Base-by-base conservation (phyloP, 202 grass and related monocot genomes). In the Elaeis oleifera region DNA sequence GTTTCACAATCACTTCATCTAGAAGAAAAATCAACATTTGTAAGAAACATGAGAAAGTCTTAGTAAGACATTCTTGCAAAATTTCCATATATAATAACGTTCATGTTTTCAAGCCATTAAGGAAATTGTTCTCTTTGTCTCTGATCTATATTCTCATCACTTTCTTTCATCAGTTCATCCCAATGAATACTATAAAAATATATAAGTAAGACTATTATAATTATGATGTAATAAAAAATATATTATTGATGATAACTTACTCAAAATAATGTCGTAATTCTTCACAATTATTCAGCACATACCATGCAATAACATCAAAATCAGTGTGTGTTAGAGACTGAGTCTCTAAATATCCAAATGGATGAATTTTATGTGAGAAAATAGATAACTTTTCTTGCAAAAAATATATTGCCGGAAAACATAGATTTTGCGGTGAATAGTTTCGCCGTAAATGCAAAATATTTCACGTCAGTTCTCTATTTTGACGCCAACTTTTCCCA, bases 31-130 rank as follows among this genome's bases (percentile, higher is more conserved):
- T 3, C 24, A 49, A 3, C 9, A 49, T 20, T 20, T 28, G 26
- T n/a, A 11, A 7, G 24, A 64, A 18, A 64, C 2, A 28, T 18
- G 4, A 29, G 27, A 64, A 18, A 11, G 4, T 5, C 26, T 27
- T 48, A 64, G 49, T 64, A 20, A 29, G 16, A 27, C 19, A 5
- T 6, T 18, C 1, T 23, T 61, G 6, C 4, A 61, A 18, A 4
- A 7, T 17, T 26, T 20, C 14, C 14, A 15, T 32, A 61, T 20
- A 36, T 64, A 8, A n/a, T 14, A 28, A 28, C 16, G 9, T 48
- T 49, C 60, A 6, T 64, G 14, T 64, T 64, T 48, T 64, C 27
- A 64, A 64, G 17, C 60, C 60, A 26, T 36, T 14, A n/a, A 48
- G 11, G 60, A 36, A 29, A 64, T 64, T 29, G 6, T 14, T 64